Conservation (phyloP, 257 asterid species). For the Misopates orontium region DNA sequence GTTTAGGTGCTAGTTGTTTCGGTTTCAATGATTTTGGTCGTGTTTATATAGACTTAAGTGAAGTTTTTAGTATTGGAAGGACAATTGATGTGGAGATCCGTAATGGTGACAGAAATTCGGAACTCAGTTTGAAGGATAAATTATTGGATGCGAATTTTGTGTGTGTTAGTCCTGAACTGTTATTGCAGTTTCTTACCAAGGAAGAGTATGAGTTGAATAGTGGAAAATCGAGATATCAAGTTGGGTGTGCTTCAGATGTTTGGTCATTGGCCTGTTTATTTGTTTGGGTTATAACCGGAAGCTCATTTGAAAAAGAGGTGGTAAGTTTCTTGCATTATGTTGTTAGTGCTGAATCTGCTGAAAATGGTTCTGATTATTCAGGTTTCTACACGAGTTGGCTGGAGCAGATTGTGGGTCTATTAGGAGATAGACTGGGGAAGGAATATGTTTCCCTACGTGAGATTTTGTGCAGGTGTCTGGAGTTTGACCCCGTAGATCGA, state of each 20-base stretch:
- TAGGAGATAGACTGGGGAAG: constrained; percentile 47
- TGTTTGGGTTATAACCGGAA: constrained; percentile 57
- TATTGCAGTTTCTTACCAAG: constrained; percentile 35
- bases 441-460: constrained; percentile 39
- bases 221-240: constrained; percentile 35
- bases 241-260: constrained; percentile 68
- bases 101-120: constrained; percentile 32
- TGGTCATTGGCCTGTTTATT: constrained; percentile 81
- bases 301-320: constrained; percentile 49
- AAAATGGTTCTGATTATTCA: constrained; percentile 36
- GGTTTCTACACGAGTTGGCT: constrained; percentile 48
- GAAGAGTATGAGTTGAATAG: constrained; percentile 39
- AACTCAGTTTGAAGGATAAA: constrained; percentile 24
- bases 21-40: constrained; percentile 56
- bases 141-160: constrained; percentile 33
- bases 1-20: constrained; percentile 49
- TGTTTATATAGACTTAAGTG: constrained; percentile 51
- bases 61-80: constrained; percentile 50
- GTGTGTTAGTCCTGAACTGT: constrained; percentile 74
- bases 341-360: constrained; percentile 34
- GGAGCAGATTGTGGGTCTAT: constrained; percentile 42
- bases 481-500: constrained; percentile 52
- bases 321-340: constrained; percentile 35
- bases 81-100: constrained; percentile 29
- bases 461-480: constrained; percentile 59